phyloP scores from a whole-genome alignment of 2,329 filamentous ascomycete species.

The Scolecobasidium constrictum region DNA sequence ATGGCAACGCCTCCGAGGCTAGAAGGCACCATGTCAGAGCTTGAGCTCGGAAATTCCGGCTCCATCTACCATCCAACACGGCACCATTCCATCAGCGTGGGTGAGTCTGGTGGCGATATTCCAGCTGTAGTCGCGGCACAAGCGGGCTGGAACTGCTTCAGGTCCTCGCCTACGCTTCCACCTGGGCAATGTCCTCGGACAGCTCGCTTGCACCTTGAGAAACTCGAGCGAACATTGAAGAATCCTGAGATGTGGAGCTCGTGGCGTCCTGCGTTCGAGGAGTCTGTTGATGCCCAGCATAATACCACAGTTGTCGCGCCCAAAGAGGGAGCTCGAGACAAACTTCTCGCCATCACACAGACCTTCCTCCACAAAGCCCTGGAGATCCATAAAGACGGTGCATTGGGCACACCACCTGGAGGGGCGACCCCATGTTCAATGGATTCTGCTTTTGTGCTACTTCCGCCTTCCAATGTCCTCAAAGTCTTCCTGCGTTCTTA shows the following conservation, averaged over 20 bases:
- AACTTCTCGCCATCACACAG: constrained; percentile 61
- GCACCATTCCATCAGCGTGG: constrained; percentile 25
- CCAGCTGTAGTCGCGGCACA: constrained; percentile 23
- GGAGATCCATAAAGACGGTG: constrained; percentile 51
- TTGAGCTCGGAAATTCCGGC: constrained; percentile 32
- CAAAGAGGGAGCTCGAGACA: constrained; percentile 50
- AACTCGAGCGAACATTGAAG: constrained; percentile 38
- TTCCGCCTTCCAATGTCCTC: constrained; percentile 55
- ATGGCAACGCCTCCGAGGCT: constrained; percentile 35
- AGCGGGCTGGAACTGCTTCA: constrained; percentile 42
- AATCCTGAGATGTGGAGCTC: constrained; percentile 41
- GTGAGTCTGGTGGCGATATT: constrained; percentile 10
- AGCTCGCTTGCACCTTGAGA: constrained; percentile 39
- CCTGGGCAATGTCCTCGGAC: constrained; percentile 40
- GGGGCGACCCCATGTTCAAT: constrained; percentile 37
- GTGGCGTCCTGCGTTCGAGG: constrained; percentile 40
- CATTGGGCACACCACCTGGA: constrained; percentile 25
- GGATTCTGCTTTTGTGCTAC: constrained; percentile 51
- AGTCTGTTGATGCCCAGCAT: constrained; percentile 35
- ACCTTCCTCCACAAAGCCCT: constrained; percentile 60
- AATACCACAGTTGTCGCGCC: constrained; percentile 36
- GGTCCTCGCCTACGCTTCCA: constrained; percentile 38
- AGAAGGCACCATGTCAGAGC: constrained; percentile 35
- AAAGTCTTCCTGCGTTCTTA: constrained; percentile 59
- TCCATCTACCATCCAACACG: constrained; percentile 28